Evolutionary conservation across 164 flowering plant genomes (phyloP).

Genomic region (Tetracentron sinense): DNA sequence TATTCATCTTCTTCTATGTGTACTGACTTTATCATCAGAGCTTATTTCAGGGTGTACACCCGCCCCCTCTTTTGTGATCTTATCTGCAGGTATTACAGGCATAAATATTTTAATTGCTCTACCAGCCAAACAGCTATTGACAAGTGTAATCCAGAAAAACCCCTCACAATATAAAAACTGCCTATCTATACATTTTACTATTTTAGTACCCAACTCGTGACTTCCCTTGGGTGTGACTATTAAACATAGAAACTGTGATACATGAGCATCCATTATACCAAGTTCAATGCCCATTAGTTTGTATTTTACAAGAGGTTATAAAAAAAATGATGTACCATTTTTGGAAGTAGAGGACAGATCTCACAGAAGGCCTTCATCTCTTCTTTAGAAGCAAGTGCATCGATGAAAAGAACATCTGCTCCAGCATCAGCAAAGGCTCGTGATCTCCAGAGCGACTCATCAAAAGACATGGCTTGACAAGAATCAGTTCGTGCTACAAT

Average conservation of each 20-base stretch:
- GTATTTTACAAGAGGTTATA: background rate
- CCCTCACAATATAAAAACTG: no score
- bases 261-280: background rate
- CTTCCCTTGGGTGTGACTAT: background rate
- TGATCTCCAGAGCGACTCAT: constrained; percentile 80
- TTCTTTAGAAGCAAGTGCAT: constrained; percentile 89
- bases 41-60: no score
- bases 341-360: constrained; percentile 65
- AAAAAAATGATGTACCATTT: constrained; percentile 52
- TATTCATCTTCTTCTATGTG: no score
- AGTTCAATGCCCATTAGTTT: background rate
- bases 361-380: constrained; percentile 85
- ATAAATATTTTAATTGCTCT: no score
- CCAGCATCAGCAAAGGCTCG: constrained; percentile 89
- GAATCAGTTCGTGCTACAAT: constrained; percentile 94
- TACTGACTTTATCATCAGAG: no score
- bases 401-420: constrained; percentile 96
- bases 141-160: no score
- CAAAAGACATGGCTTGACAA: constrained; percentile 84
- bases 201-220: background rate
- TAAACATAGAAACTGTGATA: no score
- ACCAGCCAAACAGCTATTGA: no score
- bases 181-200: no score
- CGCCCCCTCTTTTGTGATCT: no score
- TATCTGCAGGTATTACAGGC: no score